Evolutionary conservation across 2,329 filamentous ascomycete genomes (phyloP).

Genomic region (Phaeophleospora eucalypticola): DNA sequence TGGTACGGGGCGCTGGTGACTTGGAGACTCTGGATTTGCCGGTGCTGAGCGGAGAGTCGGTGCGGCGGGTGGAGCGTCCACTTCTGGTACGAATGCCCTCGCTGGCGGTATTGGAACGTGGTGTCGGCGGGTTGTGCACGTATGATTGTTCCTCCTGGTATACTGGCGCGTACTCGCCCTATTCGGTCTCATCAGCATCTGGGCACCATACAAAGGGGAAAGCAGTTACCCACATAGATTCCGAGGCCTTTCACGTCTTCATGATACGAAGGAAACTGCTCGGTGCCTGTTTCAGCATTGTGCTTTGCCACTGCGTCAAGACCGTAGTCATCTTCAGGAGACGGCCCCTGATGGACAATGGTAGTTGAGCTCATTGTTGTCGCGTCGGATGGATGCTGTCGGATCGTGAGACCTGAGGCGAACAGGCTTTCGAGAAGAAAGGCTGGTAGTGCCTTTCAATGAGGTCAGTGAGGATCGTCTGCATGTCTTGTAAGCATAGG

Average conservation of each 20-base stretch:
- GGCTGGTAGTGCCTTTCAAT: slow-evolving; percentile 13
- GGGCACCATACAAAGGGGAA: background rate
- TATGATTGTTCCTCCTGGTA: slow-evolving; percentile 26
- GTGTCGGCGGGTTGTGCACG: slow-evolving; percentile 40
- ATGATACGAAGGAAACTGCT: slow-evolving; percentile 29
- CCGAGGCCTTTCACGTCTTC: slow-evolving; percentile 33
- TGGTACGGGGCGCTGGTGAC: slow-evolving; percentile 33
- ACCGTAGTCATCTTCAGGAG: slow-evolving; percentile 31
- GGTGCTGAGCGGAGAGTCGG: slow-evolving; percentile 35
- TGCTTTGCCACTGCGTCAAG: slow-evolving; percentile 42
- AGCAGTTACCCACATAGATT: slow-evolving; percentile 27
- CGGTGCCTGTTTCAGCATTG: slow-evolving; percentile 32
- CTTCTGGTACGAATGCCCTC: slow-evolving; percentile 40
- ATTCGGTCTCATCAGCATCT: slow-evolving; percentile 21
- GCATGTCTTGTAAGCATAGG: slow-evolving; percentile 34
- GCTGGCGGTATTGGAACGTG: slow-evolving; percentile 40
- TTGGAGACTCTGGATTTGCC: slow-evolving; percentile 31
- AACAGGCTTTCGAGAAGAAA: slow-evolving; percentile 12
- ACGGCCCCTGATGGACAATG: slow-evolving; percentile 22
- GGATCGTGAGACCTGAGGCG: slow-evolving; percentile 19
- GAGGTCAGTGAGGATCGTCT: slow-evolving; percentile 20
- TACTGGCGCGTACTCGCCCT: slow-evolving; percentile 24
- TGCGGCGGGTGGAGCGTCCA: slow-evolving; percentile 34
- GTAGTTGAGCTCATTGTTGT: slow-evolving; percentile 27
- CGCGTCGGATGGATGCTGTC: slow-evolving; percentile 12